Conservation (phyloP, 225 moss, liverwort and hornwort species). For the Pseudoscleropodium purum region DNA sequence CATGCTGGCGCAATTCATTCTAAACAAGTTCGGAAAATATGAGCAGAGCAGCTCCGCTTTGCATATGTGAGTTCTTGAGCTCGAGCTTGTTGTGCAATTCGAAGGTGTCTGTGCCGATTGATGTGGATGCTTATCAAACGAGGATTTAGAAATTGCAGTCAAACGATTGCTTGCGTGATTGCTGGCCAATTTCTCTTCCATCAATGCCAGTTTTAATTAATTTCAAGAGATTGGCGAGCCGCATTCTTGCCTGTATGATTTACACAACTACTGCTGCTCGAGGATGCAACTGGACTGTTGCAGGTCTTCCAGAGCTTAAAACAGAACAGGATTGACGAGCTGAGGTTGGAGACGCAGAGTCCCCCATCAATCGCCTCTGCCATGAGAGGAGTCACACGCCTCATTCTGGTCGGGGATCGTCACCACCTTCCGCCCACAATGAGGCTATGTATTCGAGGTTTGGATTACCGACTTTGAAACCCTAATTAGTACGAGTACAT, state of each 20-base stretch:
- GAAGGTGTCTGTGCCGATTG: neutral
- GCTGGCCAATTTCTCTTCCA: neutral
- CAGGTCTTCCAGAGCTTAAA: neutral
- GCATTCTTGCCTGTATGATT: neutral
- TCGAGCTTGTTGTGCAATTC: neutral
- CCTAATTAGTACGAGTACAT: neutral
- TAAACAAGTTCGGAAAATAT: neutral
- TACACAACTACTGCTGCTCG: neutral
- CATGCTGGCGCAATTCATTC: neutral
- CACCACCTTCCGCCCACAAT: neutral
- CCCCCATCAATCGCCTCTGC: neutral
- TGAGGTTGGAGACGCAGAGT: neutral
- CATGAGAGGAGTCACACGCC: neutral
- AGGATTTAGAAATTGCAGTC: neutral
- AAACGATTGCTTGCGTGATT: neutral
- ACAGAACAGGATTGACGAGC: neutral
- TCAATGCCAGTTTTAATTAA: neutral
- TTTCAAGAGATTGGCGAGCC: neutral
- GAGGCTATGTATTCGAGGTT: no score
- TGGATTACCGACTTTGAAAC: neutral
- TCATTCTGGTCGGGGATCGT: neutral
- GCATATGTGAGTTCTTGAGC: neutral
- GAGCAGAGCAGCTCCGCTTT: neutral
- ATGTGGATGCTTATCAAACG: neutral
- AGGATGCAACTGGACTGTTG: neutral